phyloP scores from a whole-genome alignment of 768 basidiomycete species.

The Mycena polygramma region DNA sequence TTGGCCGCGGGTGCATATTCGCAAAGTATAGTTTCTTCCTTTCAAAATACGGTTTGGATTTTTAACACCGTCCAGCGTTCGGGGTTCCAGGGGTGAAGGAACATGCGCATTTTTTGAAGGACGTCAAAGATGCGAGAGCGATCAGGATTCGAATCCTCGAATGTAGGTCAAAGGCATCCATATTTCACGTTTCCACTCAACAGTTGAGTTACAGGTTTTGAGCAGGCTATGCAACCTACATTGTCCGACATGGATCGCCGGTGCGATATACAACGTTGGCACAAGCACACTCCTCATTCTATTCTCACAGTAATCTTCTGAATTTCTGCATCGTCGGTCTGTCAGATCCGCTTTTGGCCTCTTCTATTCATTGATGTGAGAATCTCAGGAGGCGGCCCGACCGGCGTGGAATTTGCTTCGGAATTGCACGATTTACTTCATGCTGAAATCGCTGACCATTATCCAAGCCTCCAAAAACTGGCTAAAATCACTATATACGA shows the following conservation, averaged over 20 bases:
- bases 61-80: conserved; percentile 62
- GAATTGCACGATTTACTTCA: conserved; percentile 85
- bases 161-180: conserved; percentile 54
- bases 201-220: conserved; percentile 66
- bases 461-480: conserved; percentile 72
- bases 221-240: conserved; percentile 87
- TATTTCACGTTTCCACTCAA: background rate
- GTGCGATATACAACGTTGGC: background rate
- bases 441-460: conserved; percentile 71
- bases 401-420: conserved; percentile 87
- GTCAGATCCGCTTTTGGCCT: background rate
- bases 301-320: conserved; percentile 66
- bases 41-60: conserved; percentile 9
- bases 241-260: conserved; percentile 78
- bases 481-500: conserved; percentile 86
- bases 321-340: conserved; percentile 47
- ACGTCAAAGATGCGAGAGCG: conserved; percentile 79
- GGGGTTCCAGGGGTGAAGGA: conserved; percentile 83
- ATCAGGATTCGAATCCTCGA: conserved; percentile 83
- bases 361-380: conserved; percentile 11
- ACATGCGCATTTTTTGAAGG: conserved; percentile 85
- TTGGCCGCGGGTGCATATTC: conserved; percentile 89
- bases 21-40: conserved; percentile 67
- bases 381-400: conserved; percentile 75
- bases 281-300: background rate